Base-by-base conservation (phyloP, 208 protist species). In the Acanthamoeba sp. region DNA sequence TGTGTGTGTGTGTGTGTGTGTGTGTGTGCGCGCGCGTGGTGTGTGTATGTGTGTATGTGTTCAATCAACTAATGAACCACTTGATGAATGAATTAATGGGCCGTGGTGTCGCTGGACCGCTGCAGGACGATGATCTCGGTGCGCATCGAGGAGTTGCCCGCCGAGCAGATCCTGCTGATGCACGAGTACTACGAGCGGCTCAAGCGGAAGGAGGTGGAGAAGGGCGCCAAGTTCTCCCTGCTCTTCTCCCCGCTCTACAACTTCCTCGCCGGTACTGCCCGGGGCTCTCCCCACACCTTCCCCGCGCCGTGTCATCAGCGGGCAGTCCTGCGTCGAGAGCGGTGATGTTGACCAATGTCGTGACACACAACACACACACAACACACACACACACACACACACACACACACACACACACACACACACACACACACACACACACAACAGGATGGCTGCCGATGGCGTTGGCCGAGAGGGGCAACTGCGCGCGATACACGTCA, bases 401-500 rank as follows among this genome's bases (percentile, higher is more conserved):
- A n/a, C n/a, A n/a, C n/a, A n/a, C n/a, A n/a, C n/a, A n/a, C n/a
- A n/a, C n/a, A n/a, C n/a, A n/a, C n/a, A n/a, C n/a, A n/a, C n/a
- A n/a, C n/a, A n/a, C n/a, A n/a, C n/a, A n/a, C n/a, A n/a, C 22
- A 22, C 12, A 62, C 22, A 27, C 55, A 62, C 16, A 12, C 55
- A 12, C 22, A 27, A 20, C 34, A 87, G 78, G 52, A 9, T 91
- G 85, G 85, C n/a, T 91, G 85, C 85, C 85, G 20, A 34, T 62
- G 85, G 52, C 9, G 16, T 36, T 80, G 29, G 64, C 64, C n/a
- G 89, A 93, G 45, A 14, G 62, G 48, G 89, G 89, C 38, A 93
- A 93, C 45, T 93, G 89, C n/a, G 89, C 89, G 5, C 89, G 89
- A 16, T 93, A 29, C 62, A 93, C 89, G 20, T 93, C 89, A 16